A percentile compares a stretch with the other conserved stretches of the same genome.
phyloP scores from a whole-genome alignment of 2,329 filamentous ascomycete species.

The Exophiala phaeomuriformis region DNA sequence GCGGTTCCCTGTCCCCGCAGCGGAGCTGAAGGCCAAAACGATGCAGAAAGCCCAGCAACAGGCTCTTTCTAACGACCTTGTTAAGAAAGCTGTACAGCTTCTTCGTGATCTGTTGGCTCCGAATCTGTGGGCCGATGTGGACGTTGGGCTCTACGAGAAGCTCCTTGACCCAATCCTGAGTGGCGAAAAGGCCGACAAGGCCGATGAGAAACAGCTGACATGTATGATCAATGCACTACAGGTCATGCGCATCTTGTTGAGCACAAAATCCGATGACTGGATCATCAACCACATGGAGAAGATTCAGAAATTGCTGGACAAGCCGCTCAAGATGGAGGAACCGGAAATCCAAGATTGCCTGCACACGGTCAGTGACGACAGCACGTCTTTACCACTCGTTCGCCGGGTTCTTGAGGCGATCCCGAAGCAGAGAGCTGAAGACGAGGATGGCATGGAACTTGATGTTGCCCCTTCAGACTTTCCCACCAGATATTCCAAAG shows the following conservation, averaged over 20 bases:
- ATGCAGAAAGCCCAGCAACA: constrained; percentile 44
- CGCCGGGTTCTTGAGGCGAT: constrained; percentile 69
- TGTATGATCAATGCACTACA: constrained; percentile 85
- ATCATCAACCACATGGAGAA: constrained; percentile 67
- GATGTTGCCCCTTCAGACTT: constrained; percentile 75
- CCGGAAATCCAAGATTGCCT: constrained; percentile 90
- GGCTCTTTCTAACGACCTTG: constrained; percentile 63
- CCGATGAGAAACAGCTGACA: constrained; percentile 64
- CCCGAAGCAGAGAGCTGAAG: constrained; percentile 75
- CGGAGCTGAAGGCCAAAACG: constrained; percentile 30
- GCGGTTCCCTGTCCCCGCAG: constrained; percentile 68
- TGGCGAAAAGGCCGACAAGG: constrained; percentile 74
- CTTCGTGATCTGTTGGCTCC: constrained; percentile 78
- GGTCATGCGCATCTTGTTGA: constrained; percentile 80
- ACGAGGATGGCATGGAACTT: constrained; percentile 73
- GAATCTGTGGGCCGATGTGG: constrained; percentile 83
- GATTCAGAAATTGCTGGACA: constrained; percentile 83
- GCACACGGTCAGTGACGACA: constrained; percentile 61
- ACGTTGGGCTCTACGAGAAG: constrained; percentile 84
- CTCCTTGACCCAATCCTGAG: constrained; percentile 79
- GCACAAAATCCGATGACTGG: constrained; percentile 86
- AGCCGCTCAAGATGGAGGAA: constrained; percentile 78
- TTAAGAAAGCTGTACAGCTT: constrained; percentile 74
- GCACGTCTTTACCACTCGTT: constrained; percentile 57
- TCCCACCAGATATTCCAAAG: constrained; percentile 65